Evolutionary conservation across 768 basidiomycete genomes (phyloP).

Genomic region (Chalciporus pseudorubinellus): DNA sequence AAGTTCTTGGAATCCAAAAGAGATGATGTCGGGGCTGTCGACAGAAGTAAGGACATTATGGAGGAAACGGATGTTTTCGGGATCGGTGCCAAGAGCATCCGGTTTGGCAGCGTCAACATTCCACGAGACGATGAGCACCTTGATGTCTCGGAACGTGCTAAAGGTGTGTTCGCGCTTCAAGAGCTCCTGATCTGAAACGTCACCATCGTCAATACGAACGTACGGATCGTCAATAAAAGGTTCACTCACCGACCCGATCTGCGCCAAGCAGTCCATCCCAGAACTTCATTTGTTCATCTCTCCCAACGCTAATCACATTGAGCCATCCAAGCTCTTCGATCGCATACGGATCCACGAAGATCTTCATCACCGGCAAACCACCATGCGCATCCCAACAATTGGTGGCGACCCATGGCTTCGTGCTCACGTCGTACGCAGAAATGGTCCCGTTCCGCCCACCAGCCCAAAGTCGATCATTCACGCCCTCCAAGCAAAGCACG

Average conservation of each 20-base stretch:
- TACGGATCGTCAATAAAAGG: no score
- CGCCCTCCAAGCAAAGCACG: constrained; percentile 81
- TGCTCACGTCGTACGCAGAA: constrained; percentile 70
- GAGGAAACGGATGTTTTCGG: constrained; percentile 79
- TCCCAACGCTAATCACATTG: constrained; percentile 71
- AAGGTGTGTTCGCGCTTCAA: constrained; percentile 72
- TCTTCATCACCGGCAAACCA: constrained; percentile 57
- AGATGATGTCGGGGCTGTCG: constrained; percentile 81
- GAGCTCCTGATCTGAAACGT: constrained; percentile 64
- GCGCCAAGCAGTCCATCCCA: constrained; percentile 89
- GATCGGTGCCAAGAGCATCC: constrained; percentile 60
- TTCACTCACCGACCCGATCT: constrained; percentile 81
- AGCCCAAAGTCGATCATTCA: constrained; percentile 82
- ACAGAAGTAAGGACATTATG: constrained; percentile 70
- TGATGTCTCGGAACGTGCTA: constrained; percentile 76
- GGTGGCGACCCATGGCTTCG: constrained; percentile 79
- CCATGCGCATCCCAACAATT: constrained; percentile 87
- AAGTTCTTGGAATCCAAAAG: constrained; percentile 94
- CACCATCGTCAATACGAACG: not conserved
- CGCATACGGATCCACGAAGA: constrained; percentile 71
- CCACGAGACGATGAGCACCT: constrained; percentile 83
- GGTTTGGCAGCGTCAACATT: constrained; percentile 90
- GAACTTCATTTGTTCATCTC: constrained; percentile 67
- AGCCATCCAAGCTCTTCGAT: constrained; percentile 67
- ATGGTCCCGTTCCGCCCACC: constrained; percentile 83